These are phyloP conservation scores for Protomyces inouyei DNA, from an alignment of 1,139 yeast species.

Conservation along the genomic window DNA sequence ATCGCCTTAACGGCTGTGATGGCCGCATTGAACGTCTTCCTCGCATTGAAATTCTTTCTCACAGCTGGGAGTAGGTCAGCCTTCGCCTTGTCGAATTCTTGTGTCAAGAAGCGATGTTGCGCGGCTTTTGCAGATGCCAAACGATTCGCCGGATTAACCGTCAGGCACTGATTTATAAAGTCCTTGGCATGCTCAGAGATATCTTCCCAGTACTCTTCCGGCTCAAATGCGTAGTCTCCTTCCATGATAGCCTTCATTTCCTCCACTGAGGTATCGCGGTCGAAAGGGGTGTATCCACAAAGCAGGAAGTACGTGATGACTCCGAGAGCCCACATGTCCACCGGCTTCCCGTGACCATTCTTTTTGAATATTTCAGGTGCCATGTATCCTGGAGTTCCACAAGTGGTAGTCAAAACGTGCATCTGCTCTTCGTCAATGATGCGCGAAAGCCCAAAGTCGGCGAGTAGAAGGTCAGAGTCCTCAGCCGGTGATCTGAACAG, in stretches of 20 bases:
- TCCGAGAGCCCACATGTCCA: slow-evolving; percentile 73
- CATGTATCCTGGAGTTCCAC: slow-evolving; percentile 72
- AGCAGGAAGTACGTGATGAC: slow-evolving; percentile 66
- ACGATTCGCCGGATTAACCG: slow-evolving; percentile 47
- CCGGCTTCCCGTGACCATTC: slow-evolving; percentile 54
- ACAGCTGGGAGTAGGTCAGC: slow-evolving; percentile 40
- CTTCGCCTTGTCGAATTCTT: slow-evolving; percentile 31
- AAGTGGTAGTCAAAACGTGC: slow-evolving; percentile 45
- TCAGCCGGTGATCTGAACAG: slow-evolving; percentile 48
- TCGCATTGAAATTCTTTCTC: slow-evolving; percentile 37
- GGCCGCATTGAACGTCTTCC: slow-evolving; percentile 26
- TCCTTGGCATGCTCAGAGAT: slow-evolving; percentile 54
- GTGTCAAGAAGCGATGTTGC: slow-evolving; percentile 48
- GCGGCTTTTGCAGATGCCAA: slow-evolving; percentile 48
- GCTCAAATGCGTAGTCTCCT: slow-evolving; percentile 59
- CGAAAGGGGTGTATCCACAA: slow-evolving; percentile 75
- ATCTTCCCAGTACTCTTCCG: slow-evolving; percentile 55
- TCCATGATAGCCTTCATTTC: slow-evolving; percentile 57
- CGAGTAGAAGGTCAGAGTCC: slow-evolving; percentile 54
- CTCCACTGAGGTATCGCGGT: slow-evolving; percentile 66
- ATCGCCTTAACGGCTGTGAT: slow-evolving; percentile 23
- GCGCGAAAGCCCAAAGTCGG: slow-evolving; percentile 67
- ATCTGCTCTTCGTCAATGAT: slow-evolving; percentile 45
- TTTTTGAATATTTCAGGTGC: slow-evolving; percentile 60
- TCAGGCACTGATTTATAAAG: slow-evolving; percentile 56